Base-by-base conservation (phyloP, 495 filamentous ascomycete genomes). In the Penicillium daleae region DNA sequence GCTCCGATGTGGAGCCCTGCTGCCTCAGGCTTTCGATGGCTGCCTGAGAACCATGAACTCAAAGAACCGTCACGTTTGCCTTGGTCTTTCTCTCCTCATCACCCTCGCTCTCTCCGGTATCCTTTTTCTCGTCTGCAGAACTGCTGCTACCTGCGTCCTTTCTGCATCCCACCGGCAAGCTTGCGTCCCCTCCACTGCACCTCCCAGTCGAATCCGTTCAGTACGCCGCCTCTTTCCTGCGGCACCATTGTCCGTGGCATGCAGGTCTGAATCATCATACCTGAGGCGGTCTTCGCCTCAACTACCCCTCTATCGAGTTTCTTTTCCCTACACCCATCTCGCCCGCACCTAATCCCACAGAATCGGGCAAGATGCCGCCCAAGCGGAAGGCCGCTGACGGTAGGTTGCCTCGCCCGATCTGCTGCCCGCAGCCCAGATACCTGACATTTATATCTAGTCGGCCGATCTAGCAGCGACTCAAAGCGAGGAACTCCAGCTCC, bases 331-430 rank as follows among this genome's bases (percentile, higher is more conserved):
- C 32, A 9, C 17, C 37, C 19, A 0, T 21, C 46, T 19, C 40
- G n/a, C 10, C 12, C 9, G 2, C 12, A 2, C 10, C 24, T 22
- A 2, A 29, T 24, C 24, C 12, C 10, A 13, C 40, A 40, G 6
- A 61, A 50, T 37, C 19, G 31, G 15, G 27, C 66, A 73, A 39
- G 42, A 93, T 93, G 91, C 87, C 90, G 49, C 80, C 84, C 8
- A 95, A 95, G 78, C 85, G 91, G 74, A 93, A 95, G 78, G 91
- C 90, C 53, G 74, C 85, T 62, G 78, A 85, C 42, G 83, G 82
- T 76, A 76, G 42, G 65, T 13, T 27, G 13, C 31, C 12, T 21
- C 12, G 31, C n/a, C 21, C 17, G 17, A 15, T 54, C 17, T 27
- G 6, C 12, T 50, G 19, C 15, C 39, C 12, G 21, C 26, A 15